Evolutionary conservation across 768 basidiomycete species (phyloP), one percentile per base, ranked within the genome.

Genomic region (Chalciporus chontae): DNA sequence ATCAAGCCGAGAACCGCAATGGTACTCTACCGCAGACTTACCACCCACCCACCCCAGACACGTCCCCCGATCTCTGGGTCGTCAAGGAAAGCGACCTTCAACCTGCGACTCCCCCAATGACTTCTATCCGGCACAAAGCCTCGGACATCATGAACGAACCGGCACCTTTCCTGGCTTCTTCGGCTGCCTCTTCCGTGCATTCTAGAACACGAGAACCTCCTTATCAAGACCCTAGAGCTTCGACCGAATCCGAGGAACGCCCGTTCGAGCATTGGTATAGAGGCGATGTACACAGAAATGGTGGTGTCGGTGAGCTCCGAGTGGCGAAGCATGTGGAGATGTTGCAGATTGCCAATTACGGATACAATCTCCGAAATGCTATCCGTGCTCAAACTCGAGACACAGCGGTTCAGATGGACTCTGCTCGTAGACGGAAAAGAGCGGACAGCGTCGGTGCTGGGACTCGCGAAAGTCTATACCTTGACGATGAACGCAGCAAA

Each of bases 191-290:
- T 21, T 78, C 81, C 9, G 66, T 72, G 52, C 67, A 70, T 37
- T 63, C 65, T 8, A 60, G 61, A 48, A 50, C 50, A 3, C 71
- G 74, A 19, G 74, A 73, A 39, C 62, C 69, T 39, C 1, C 42
- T 19, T 45, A 45, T 39, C 15, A 45, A 32, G 71, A 72, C n/a
- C 64, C 76, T 5, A 77, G 88, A 39, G 70, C 75, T 11, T 88
- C 87, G 5, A 77, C 70, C 21, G 88, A 91, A 19, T 90, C 87
- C 5, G 88, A 89, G 53, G 90, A 92, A 62, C 78, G 79, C 13
- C 89, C 89, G 0, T 92, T 85, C 52, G 88, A 92, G 59, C 90
- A 93, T 60, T 92, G 90, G 90, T 93, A 93, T 62, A 83, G 90
- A 43, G 90, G 90, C 1, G 90, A 93, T 57, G 79, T 89, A 5